Conservation (phyloP, 352 stramenopile genomes). For the Phytophthora pseudosyringae region DNA sequence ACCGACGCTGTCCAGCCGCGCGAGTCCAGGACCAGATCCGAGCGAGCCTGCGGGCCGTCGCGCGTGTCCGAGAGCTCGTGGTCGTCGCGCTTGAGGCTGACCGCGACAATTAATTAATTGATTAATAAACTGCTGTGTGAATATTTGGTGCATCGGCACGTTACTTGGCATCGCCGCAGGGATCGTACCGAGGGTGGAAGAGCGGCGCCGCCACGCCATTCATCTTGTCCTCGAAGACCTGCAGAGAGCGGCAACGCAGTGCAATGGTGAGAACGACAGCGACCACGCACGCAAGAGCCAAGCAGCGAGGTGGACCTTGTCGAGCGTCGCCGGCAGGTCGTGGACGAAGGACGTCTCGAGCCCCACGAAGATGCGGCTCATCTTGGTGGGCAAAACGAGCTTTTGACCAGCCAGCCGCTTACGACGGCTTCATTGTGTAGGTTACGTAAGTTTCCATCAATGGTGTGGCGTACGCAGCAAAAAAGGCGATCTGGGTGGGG, state of each 20-base stretch:
- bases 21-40: conserved; percentile 86
- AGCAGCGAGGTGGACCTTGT: conserved; percentile 43
- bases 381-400: conserved; percentile 5
- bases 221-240: conserved; percentile 83
- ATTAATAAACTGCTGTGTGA: not conserved
- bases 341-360: conserved; percentile 78
- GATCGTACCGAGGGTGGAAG: conserved; percentile 79
- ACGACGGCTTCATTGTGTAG: conserved; percentile 8
- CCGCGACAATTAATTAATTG: not conserved
- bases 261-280: conserved; percentile 6
- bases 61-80: conserved; percentile 62
- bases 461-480: too few relatives aligned
- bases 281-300: not conserved
- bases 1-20: conserved; percentile 85
- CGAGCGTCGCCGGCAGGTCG: conserved; percentile 68
- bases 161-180: not conserved
- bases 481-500: too few relatives aligned
- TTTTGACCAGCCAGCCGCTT: conserved; percentile 5
- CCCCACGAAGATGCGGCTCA: conserved; percentile 76
- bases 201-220: conserved; percentile 79
- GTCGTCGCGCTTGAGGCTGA: conserved; percentile 78
- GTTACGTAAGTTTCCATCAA: conserved; percentile 8
- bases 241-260: conserved; percentile 2
- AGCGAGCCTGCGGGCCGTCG: conserved; percentile 66
- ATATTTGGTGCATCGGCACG: conserved; percentile 1